Evolutionary conservation across 2,329 filamentous ascomycete genomes (phyloP), one percentile per base, ranked within the genome.

Genomic region (Fusarium succisae): DNA sequence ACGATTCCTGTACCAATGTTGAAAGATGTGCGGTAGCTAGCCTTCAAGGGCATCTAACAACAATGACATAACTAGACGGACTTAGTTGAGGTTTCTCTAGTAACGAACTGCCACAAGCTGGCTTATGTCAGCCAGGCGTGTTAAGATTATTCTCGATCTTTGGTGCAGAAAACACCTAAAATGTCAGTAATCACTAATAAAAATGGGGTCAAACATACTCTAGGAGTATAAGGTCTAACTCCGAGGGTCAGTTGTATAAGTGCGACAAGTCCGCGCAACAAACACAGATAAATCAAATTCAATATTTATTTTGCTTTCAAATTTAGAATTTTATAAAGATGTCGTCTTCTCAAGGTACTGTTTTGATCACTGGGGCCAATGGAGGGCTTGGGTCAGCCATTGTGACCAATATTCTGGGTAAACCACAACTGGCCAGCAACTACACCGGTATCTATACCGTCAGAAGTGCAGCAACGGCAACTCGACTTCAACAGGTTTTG

Each of bases 321-420:
- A 15, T 14, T 22, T 4, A 26, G 11, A 13, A 18, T 5, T 35
- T 20, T 24, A 11, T 9, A 17, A 53, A 41, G 6, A 76, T 77
- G 70, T 38, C 76, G 35, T 59, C 74, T 37, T 50, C 69, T 22
- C 59, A 71, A 63, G 81, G 82, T 62, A 78, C 80, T 5, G 79
- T 84, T 32, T 44, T 84, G 5, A 67, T 84, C 15, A 85, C 83
- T 9, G 83, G 83, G 12, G 74, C 82, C 41, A 84, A 84, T 62
- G 83, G 83, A 47, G 81, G 82, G 26, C 79, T 85, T 35, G 83
- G 82, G 13, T 80, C 80, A 17, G 77, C 79, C 28, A 81, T 83
- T 13, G 79, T 82, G 15, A 51, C 67, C 8, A 72, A 78, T 13
- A 78, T 84, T 37, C 44, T 82, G 41, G 66, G 70, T 22, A 76